Conservation (phyloP, 2,329 filamentous ascomycete species). For the Scedosporium apiospermum region DNA sequence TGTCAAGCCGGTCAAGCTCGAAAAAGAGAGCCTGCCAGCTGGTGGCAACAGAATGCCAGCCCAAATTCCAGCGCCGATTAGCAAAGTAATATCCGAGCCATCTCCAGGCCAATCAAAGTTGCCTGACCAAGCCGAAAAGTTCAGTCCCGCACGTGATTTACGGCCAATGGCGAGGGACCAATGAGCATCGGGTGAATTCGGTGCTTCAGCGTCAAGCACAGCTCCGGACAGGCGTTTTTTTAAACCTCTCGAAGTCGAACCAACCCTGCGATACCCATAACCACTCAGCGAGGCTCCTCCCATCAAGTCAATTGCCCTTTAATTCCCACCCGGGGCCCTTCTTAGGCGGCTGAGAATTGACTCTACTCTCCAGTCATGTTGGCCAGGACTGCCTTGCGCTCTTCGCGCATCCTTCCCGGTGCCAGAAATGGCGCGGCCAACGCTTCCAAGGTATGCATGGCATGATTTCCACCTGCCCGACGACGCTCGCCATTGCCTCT, state of each 20-base stretch:
- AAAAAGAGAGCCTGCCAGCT: background rate
- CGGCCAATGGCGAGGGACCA: conserved; percentile 7
- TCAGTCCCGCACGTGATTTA: conserved; percentile 9
- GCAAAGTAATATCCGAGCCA: background rate
- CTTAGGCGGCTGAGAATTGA: conserved; percentile 7
- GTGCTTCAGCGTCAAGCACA: conserved; percentile 9
- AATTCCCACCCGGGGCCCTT: conserved; percentile 3
- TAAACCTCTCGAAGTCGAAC: conserved; percentile 6
- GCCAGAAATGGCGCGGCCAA: conserved; percentile 64
- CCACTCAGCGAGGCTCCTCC: conserved; percentile 1
- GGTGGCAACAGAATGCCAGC: background rate
- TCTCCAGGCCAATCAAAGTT: conserved; percentile 2
- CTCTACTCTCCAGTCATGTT: conserved; percentile 59
- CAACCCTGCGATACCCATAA: conserved; percentile 1
- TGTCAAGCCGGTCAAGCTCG: background rate
- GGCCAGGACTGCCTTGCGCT: conserved; percentile 83
- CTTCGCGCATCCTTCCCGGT: conserved; percentile 75
- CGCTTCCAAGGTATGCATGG: conserved; percentile 56
- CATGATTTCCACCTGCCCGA: conserved; percentile 8
- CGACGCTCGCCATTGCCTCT: background rate
- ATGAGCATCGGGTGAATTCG: conserved; percentile 14
- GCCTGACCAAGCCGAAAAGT: conserved; percentile 5
- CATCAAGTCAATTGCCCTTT: conserved; percentile 6
- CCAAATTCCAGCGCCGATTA: too few species aligned
- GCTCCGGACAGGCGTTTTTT: conserved; percentile 7